A percentile compares a stretch with the other conserved stretches of the same genome.
These are phyloP conservation scores for Vigna trinervia DNA, from an alignment of 306 rosid genomes.

Conservation along the genomic window DNA sequence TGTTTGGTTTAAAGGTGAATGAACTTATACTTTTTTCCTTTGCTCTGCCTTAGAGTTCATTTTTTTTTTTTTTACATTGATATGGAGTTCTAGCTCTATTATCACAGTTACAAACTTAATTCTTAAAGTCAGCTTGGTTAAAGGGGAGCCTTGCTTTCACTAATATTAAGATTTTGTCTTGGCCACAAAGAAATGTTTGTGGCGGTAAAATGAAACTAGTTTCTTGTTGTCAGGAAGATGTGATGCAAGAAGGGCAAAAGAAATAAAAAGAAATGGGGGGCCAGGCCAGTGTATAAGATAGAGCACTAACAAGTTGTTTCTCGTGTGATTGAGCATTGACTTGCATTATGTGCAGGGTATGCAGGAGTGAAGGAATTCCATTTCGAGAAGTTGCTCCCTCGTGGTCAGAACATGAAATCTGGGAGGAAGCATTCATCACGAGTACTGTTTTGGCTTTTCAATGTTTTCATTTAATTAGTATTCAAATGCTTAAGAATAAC, in stretches of 20 bases:
- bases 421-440: conserved; percentile 92
- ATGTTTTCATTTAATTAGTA: conserved; percentile 21
- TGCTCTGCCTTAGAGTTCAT: conserved; percentile 4
- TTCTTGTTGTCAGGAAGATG: conserved; percentile 27
- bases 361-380: conserved; percentile 75
- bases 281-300: conserved; percentile 4
- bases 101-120: conserved; percentile 30
- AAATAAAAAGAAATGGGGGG: conserved; percentile 13
- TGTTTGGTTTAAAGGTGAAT: conserved; percentile 15
- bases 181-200: conserved; percentile 7
- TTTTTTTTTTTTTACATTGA: not conserved
- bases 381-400: conserved; percentile 82
- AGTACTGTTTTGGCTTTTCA: conserved; percentile 54
- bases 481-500: conserved; percentile 21
- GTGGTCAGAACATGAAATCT: conserved; percentile 73
- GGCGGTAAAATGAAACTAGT: conserved; percentile 36
- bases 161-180: conserved; percentile 18
- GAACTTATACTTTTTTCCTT: conserved; percentile 15
- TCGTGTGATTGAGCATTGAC: conserved; percentile 26
- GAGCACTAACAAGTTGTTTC: conserved; percentile 35
- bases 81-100: conserved; percentile 11
- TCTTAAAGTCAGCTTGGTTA: conserved; percentile 28
- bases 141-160: conserved; percentile 31
- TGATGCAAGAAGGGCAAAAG: not conserved
- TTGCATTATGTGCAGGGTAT: conserved; percentile 57